A percentile compares a stretch with the other conserved stretches of the same genome.
These are phyloP conservation scores for Calonectria leucothoes DNA, from an alignment of 2,329 filamentous ascomycete genomes.

Conservation along the genomic window DNA sequence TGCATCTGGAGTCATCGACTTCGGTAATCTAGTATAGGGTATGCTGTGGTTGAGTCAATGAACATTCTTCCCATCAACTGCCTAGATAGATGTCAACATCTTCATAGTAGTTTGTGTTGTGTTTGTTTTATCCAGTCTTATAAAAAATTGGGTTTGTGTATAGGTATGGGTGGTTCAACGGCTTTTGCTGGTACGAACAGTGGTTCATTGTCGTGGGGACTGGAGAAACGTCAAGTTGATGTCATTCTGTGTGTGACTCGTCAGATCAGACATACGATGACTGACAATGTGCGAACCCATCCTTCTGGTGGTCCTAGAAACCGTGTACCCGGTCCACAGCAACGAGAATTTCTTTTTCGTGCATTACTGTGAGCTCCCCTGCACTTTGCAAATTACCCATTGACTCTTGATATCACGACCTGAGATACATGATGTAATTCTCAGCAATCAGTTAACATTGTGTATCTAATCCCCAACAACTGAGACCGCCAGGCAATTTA, in stretches of 20 bases:
- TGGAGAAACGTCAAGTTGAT: neutral
- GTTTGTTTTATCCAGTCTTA: neutral
- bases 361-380: neutral
- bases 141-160: neutral
- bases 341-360: neutral
- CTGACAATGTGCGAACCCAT: neutral
- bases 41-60: too few species aligned
- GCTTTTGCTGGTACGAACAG: neutral
- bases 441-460: neutral
- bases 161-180: neutral
- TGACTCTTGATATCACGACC: neutral
- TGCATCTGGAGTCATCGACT: neutral
- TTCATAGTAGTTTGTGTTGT: too few species aligned
- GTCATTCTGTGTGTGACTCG: neutral
- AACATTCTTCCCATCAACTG: too few species aligned
- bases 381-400: neutral
- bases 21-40: neutral
- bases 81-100: too few species aligned
- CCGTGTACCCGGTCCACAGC: neutral
- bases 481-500: neutral
- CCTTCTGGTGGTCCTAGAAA: neutral
- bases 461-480: neutral
- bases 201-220: neutral
- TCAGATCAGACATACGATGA: neutral
- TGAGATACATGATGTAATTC: neutral